These are phyloP conservation scores for Cucurbita argyrosperma DNA, from an alignment of 306 rosid genomes.

Conservation along the genomic window DNA sequence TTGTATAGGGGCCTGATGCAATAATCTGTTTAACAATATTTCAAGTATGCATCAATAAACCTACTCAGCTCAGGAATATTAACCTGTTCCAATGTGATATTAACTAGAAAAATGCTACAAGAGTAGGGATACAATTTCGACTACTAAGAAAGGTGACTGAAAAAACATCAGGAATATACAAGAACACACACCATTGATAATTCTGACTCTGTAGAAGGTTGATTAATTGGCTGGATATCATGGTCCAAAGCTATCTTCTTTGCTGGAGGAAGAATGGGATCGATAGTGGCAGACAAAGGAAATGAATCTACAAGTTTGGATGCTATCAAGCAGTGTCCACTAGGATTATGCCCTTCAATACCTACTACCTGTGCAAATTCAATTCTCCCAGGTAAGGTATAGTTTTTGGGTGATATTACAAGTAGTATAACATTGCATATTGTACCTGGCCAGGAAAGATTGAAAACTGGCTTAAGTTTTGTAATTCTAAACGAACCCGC, in stretches of 20 bases:
- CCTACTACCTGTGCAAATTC: conserved; percentile 62
- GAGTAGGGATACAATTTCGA: not conserved
- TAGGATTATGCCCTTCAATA: conserved; percentile 81
- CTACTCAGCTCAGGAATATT: not conserved
- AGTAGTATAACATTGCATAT: conserved; percentile 4
- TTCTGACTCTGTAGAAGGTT: conserved; percentile 30
- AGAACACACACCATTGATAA: conserved; percentile 44
- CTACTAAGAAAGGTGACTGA: not conserved
- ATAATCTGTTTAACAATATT: conserved; percentile 45
- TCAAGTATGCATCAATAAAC: not conserved
- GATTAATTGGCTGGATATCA: conserved; percentile 28
- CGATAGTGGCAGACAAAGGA: conserved; percentile 26
- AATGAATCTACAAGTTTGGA: conserved; percentile 63
- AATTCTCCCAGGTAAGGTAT: conserved; percentile 11
- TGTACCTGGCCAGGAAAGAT: conserved; percentile 94
- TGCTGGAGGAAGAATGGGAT: conserved; percentile 43
- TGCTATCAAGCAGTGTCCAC: conserved; percentile 91
- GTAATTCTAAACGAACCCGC: conserved; percentile 74
- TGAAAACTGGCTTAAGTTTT: conserved; percentile 52
- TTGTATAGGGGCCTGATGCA: conserved; percentile 89
- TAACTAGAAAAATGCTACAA: not conserved
- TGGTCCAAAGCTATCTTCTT: conserved; percentile 64
- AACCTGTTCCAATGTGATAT: not conserved
- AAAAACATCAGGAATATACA: not conserved
- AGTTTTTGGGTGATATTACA: not conserved